Evolutionary conservation across 2,329 filamentous ascomycete genomes (phyloP).

Genomic region (Fusarium compactum): DNA sequence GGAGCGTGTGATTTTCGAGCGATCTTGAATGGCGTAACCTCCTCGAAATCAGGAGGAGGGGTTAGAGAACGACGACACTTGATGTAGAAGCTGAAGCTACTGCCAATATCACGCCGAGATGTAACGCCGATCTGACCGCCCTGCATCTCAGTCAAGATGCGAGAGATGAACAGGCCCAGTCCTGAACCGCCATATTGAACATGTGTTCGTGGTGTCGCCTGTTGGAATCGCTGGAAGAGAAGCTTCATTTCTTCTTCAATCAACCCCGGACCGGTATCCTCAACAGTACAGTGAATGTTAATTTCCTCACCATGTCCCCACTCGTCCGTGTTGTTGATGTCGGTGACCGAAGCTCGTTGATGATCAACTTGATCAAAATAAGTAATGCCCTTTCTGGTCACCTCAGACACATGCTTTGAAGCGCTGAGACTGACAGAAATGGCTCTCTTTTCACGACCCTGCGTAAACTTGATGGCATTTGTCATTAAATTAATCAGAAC

Average conservation of each 20-base stretch:
- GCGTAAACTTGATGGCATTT: slow-evolving; percentile 74
- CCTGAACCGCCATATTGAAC: slow-evolving; percentile 79
- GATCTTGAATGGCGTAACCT: slow-evolving; percentile 54
- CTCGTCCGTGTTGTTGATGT: slow-evolving; percentile 67
- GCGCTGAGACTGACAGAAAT: slow-evolving; percentile 76
- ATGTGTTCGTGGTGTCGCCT: slow-evolving; percentile 76
- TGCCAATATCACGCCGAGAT: slow-evolving; percentile 75
- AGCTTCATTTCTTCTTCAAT: slow-evolving; percentile 73
- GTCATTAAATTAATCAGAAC: slow-evolving; percentile 82
- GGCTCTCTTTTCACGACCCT: slow-evolving; percentile 67
- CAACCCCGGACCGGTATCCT: slow-evolving; percentile 77
- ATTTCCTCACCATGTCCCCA: slow-evolving; percentile 80
- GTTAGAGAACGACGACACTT: slow-evolving; percentile 69
- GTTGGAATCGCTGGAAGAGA: slow-evolving; percentile 76
- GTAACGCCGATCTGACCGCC: slow-evolving; percentile 82
- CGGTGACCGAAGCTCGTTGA: slow-evolving; percentile 51
- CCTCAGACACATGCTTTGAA: slow-evolving; percentile 63
- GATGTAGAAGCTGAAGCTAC: slow-evolving; percentile 82
- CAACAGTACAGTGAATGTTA: slow-evolving; percentile 78
- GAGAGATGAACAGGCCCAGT: slow-evolving; percentile 79
- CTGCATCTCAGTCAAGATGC: slow-evolving; percentile 80
- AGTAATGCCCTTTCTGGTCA: slow-evolving; percentile 55
- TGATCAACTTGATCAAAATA: slow-evolving; percentile 63
- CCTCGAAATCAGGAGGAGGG: slow-evolving; percentile 55
- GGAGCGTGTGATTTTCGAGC: slow-evolving; percentile 47